Evolutionary conservation across 192 early-diverging fungal species (phyloP), one percentile per base, ranked within the genome.

Genomic region (Pilobolus umbonatus): DNA sequence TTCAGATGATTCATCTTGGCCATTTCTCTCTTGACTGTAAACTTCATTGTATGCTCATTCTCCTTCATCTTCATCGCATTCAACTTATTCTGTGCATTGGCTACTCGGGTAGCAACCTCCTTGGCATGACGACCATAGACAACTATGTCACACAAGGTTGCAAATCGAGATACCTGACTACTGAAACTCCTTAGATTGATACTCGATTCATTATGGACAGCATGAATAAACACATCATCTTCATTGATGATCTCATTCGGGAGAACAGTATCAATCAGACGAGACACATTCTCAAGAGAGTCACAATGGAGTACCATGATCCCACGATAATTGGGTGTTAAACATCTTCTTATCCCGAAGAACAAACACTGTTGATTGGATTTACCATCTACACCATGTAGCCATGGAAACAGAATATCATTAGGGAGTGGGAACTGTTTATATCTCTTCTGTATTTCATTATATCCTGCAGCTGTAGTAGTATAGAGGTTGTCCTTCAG

Each of bases 391-490:
- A 83, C 75, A 22, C 81, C 81, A 60, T 83, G 81, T 2, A 83
- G 59, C 81, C 81, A 83, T 0, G 81, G 81, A 67, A 83, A 83
- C 54, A 83, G 64, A 35, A 71, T 65, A 28, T 80, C 60, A 21
- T 76, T 68, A 14, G 81, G 79, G 7, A 83, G 46, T 9, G 75
- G 75, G 17, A 71, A 60, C 3, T 64, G 57, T 43, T 73, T 44
- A 55, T 77, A 83, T 4, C 51, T 30, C n/a, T 68, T 65, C 28
- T 78, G 72, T 12, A 78, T 42, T 6, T 57, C 31, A 25, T 69
- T 64, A 57, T 77, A 69, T 40, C 72, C 67, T 40, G 69, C 57
- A 2, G 65, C 70, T 12, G 67, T 66, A 14, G 77, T 64, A 8
- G 65, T 68, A 36, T 73, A 71, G 19, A 79, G 52, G 52, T 54